These are phyloP conservation scores for Coriolopsis trogii DNA, from an alignment of 1,284 basidiomycete species.

Conservation along the genomic window DNA sequence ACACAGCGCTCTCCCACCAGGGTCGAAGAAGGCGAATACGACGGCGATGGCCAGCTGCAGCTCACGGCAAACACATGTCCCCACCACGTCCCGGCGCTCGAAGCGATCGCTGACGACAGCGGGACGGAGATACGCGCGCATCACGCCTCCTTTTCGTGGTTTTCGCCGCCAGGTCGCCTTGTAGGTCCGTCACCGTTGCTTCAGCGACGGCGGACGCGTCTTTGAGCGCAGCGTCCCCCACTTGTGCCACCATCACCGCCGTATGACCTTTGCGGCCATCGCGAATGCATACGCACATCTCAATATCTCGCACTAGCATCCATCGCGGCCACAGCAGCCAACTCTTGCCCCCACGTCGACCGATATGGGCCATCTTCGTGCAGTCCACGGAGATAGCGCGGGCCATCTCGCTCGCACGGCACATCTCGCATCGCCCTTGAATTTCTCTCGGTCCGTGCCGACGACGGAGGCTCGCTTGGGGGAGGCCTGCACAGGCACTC, in stretches of 20 bases:
- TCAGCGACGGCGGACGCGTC: too few relatives aligned
- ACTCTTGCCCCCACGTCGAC: slow-evolving; percentile 9
- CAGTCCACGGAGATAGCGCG: slow-evolving; percentile 28
- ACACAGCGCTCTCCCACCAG: too few relatives aligned
- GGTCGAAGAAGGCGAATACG: too few relatives aligned
- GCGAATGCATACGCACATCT: too few relatives aligned
- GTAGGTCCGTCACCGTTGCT: slow-evolving; percentile 6
- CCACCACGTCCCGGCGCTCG: too few relatives aligned
- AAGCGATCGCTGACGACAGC: slow-evolving; percentile 13
- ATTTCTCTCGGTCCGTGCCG: slow-evolving; percentile 11
- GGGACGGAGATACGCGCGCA: slow-evolving; percentile 25
- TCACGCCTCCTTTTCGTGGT: neutral
- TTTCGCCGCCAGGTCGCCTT: slow-evolving; percentile 7
- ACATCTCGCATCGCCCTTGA: too few relatives aligned
- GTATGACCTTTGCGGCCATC: too few relatives aligned
- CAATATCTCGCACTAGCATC: too few relatives aligned
- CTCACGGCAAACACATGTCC: too few relatives aligned
- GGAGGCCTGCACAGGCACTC: slow-evolving; percentile 19
- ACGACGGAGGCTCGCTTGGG: neutral
- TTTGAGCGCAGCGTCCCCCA: too few relatives aligned
- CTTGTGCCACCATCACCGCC: too few relatives aligned
- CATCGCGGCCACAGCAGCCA: neutral
- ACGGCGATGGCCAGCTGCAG: too few relatives aligned
- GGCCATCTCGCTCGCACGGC: slow-evolving; percentile 8
- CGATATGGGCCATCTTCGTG: slow-evolving; percentile 9